phyloP scores from a whole-genome alignment of 2,329 filamentous ascomycete species.

The Alternaria hordeiaustralica region DNA sequence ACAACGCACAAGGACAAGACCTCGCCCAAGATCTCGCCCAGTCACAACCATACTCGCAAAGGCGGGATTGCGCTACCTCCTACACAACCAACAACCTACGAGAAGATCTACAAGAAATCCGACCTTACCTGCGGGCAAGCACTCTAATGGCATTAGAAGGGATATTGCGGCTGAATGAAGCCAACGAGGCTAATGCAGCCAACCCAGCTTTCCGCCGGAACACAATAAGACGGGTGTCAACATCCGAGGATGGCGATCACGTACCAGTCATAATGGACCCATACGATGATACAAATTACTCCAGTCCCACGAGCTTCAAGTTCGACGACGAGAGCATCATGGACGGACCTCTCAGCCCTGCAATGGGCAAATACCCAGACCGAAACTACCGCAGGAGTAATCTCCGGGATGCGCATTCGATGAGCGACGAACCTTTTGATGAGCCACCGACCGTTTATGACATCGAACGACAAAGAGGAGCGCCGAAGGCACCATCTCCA shows the following conservation, averaged over 20 bases:
- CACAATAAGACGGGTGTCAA: background rate
- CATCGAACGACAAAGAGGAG: conserved; percentile 1
- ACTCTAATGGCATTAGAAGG: conserved; percentile 10
- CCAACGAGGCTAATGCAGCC: background rate
- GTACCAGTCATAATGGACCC: conserved; percentile 17
- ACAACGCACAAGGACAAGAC: conserved; percentile 2
- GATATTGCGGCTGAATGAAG: conserved; percentile 9
- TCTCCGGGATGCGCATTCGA: conserved; percentile 11
- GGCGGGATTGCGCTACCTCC: conserved; percentile 6
- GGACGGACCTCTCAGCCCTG: conserved; percentile 19
- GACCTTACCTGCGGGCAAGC: conserved; percentile 9
- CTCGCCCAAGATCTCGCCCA: conserved; percentile 10
- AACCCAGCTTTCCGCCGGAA: background rate
- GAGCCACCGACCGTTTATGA: background rate
- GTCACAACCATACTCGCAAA: background rate
- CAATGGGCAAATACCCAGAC: conserved; percentile 11
- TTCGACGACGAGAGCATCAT: conserved; percentile 4
- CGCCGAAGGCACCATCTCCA: background rate
- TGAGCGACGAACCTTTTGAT: conserved; percentile 4
- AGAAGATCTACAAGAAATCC: conserved; percentile 13
- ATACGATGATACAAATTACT: conserved; percentile 16
- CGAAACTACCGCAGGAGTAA: conserved; percentile 15
- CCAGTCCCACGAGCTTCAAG: conserved; percentile 8
- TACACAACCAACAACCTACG: conserved; percentile 10
- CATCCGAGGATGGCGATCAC: conserved; percentile 8